Base-by-base conservation (phyloP, 2,329 filamentous ascomycete species). In the Akanthomyces lecanii region DNA sequence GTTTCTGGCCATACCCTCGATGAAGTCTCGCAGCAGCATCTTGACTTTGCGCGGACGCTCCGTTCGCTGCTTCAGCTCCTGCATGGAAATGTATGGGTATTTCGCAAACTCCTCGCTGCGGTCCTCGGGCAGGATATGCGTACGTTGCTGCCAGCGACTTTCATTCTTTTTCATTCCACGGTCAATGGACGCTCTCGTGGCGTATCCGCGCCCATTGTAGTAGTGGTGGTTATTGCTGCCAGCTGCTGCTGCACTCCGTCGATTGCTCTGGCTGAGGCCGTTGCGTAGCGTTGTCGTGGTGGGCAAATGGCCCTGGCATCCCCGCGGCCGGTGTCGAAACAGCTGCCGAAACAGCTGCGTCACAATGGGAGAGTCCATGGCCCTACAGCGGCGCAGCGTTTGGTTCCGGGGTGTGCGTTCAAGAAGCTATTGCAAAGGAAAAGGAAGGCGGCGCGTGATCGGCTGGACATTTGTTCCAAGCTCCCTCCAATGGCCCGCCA, bases 1-100 rank as follows among this genome's bases (percentile, higher is more conserved):
- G 12, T 12, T 53, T n/a, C n/a, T 38, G 25, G 3, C 38, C 7
- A 6, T 61, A 92, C 90, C 93, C 75, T 99, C 95, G 72, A 99
- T 95, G 73, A 99, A 99, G 81, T 99, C 96, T 67, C 96, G 85
- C 73, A 96, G 90, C 71, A 97, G 79, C 95, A 99, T 99, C 84
- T 97, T 97, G 68, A 97, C 93, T 74, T 90, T 85, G 71, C 85
- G 85, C 51, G 95, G 95, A 71, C 95, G 82, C 72, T 96, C 89
- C 60, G 80, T 87, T 61, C 90, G 83, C 67, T 77, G 80, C 68
- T 89, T 87, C 68, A 99, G 79, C 65, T 92, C 88, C 67, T 89
- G 83, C n/a, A 92, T 85, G 10, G 92, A 96, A 55, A 99, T 89
- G 72, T 89, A 86, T 0, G 95, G 93, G 71, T 91, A 97, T 70